Conservation (phyloP, 1,284 basidiomycete genomes). For the Puccinia novopanici region DNA sequence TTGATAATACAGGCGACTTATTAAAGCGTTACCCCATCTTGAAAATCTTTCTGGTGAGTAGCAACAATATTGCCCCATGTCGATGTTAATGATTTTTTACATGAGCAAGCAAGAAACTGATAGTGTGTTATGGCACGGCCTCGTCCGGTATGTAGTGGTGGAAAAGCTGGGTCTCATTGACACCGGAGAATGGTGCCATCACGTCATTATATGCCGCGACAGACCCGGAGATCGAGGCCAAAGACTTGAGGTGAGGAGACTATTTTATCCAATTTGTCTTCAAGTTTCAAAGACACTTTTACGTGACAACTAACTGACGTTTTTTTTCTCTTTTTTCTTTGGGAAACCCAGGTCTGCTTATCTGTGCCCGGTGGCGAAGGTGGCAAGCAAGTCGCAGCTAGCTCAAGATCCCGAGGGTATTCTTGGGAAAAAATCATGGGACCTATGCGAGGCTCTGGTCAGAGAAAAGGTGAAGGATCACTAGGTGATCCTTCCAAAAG, state of each 20-base stretch:
- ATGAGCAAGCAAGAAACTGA: neutral
- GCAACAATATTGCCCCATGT: no score
- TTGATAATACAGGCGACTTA: neutral
- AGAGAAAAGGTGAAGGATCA: conserved; percentile 22
- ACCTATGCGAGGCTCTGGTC: no score
- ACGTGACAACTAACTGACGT: no score
- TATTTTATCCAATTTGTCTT: neutral
- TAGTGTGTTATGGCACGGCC: no score
- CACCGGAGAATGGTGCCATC: conserved; percentile 35
- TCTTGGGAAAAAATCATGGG: no score
- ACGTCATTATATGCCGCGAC: no score
- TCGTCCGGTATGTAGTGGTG: conserved; percentile 5
- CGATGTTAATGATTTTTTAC: neutral
- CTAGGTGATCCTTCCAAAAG: no score
- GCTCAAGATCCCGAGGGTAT: no score
- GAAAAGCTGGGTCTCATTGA: conserved; percentile 23
- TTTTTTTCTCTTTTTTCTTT: neutral
- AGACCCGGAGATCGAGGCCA: conserved; percentile 16
- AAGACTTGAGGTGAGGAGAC: conserved; percentile 22
- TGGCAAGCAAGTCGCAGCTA: no score
- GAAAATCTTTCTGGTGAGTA: neutral
- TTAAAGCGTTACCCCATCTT: conserved; percentile 16
- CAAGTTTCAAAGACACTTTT: no score
- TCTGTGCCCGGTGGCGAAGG: conserved; percentile 26
- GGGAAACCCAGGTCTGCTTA: conserved; percentile 6